A percentile compares a stretch with the other conserved stretches of the same genome.
Conservation (phyloP, 306 rosid species). For the Calophaca sinica region DNA sequence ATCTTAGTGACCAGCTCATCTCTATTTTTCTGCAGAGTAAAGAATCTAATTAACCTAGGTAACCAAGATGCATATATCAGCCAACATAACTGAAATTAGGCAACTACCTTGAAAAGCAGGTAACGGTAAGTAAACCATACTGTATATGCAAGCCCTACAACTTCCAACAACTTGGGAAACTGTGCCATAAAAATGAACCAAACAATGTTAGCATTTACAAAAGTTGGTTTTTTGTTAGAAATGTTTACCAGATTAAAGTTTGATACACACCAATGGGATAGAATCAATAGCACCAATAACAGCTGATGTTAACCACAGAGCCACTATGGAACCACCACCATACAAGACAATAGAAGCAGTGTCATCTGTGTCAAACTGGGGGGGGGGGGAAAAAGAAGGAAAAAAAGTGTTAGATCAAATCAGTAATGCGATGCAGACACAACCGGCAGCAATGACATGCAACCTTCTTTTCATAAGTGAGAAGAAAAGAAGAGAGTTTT, state of each 20-base stretch:
- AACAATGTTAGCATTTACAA: not conserved
- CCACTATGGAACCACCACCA: constrained; percentile 58
- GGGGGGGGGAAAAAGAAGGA: not conserved
- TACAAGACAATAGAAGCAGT: constrained; percentile 52
- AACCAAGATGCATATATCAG: not conserved
- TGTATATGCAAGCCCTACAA: constrained; percentile 82
- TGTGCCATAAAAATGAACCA: constrained; percentile 45
- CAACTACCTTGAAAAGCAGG: constrained; percentile 81
- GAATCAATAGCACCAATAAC: constrained; percentile 82
- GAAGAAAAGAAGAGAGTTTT: not conserved
- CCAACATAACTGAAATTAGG: not conserved
- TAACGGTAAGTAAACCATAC: constrained; percentile 86
- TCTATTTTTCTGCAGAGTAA: constrained; percentile 71
- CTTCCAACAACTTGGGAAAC: constrained; percentile 92
- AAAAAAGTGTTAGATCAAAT: not conserved
- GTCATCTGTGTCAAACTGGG: constrained; percentile 70
- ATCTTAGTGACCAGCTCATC: constrained; percentile 75
- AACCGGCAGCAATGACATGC: not conserved
- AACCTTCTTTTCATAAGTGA: not conserved
- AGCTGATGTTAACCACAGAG: constrained; percentile 77
- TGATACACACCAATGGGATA: constrained; percentile 75
- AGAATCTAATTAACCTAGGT: constrained; percentile 9
- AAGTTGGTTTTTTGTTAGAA: not conserved
- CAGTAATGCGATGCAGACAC: not conserved
- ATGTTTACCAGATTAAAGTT: not conserved